Evolutionary conservation across 192 early-diverging fungal species (phyloP), one percentile per base, ranked within the genome.

Genomic region (Phycomyces blakesleeanus): DNA sequence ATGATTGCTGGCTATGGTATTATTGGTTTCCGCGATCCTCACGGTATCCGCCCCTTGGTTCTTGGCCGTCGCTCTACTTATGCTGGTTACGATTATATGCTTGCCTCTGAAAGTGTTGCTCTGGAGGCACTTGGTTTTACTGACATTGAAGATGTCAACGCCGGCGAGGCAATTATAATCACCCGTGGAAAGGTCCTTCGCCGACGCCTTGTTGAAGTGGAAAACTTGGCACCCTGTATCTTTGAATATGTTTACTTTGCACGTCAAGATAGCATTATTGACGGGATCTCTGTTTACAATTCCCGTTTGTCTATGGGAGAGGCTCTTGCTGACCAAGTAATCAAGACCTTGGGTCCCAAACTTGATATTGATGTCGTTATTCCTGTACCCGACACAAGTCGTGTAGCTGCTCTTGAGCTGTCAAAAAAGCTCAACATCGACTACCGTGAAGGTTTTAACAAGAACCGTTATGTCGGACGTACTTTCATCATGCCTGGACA

Each of bases 401-500:
- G 97, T 66, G 90, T 90, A 1, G 91, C 96, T 15, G 97, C 96
- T 39, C 76, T 99, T 69, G 94, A 99, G 79, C 82, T 89, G 2
- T 91, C 95, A 25, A 88, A 92, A 66, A 87, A 90, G 73, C 77
- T 99, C 57, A 89, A 93, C 55, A 86, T 94, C 56, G 71, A 87
- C 51, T 99, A 95, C 73, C 93, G 97, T 61, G 97, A 99, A 87
- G 97, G 97, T 5, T 98, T 99, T 76, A 93, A 96, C 81, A 99
- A 99, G 82, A 99, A 99, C 86, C 79, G 95, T 64, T 99, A 99
- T 73, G 85, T 99, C 80, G 97, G 96, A 16, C 87, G 97, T 63
- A 98, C 97, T 18, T 99, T 99, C 67, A 99, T 99, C 66, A 99
- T 99, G 97, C 96, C 97, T 25, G 97, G 95, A 18, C 97, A 99